phyloP scores from a whole-genome alignment of 441 rosid species.

The Dalechampia spathulata region DNA sequence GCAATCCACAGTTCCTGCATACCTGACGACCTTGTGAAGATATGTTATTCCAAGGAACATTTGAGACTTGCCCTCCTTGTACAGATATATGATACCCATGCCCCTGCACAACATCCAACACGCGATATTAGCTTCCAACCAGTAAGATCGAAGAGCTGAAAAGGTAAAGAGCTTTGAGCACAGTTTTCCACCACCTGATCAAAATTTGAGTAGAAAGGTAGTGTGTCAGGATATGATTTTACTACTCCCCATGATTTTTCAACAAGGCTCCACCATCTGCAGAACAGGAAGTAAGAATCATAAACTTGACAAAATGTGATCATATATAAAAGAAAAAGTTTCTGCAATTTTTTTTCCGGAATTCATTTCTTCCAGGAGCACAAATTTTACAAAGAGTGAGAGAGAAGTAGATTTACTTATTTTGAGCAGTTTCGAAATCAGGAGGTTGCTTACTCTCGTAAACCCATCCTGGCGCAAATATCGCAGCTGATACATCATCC shows the following conservation, averaged over 20 bases:
- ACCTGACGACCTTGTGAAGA: slow-evolving; percentile 82
- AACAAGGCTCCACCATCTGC: slow-evolving; percentile 83
- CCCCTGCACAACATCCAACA: slow-evolving; percentile 39
- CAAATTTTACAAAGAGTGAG: background rate
- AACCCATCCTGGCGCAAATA: slow-evolving; percentile 93
- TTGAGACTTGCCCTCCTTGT: slow-evolving; percentile 41
- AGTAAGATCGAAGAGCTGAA: no score
- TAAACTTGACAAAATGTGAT: no score
- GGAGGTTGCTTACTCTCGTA: slow-evolving; percentile 71
- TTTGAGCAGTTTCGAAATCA: slow-evolving; percentile 75
- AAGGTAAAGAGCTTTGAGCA: no score
- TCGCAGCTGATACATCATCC: slow-evolving; percentile 60
- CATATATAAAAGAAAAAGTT: no score
- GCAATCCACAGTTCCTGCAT: background rate
- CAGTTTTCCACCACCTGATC: no score
- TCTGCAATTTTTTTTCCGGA: no score
- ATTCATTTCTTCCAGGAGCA: no score
- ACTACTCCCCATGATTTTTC: slow-evolving; percentile 71
- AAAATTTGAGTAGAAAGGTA: slow-evolving; percentile 84
- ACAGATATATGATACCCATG: slow-evolving; percentile 55
- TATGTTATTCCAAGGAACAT: slow-evolving; percentile 62
- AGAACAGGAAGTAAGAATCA: no score
- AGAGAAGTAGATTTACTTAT: slow-evolving; percentile 36
- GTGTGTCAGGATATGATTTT: slow-evolving; percentile 46
- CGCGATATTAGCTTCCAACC: no score